A percentile compares a stretch with the other conserved stretches of the same genome.
Conservation (phyloP, 495 filamentous ascomycete genomes). For the Penicillium verhagenii region DNA sequence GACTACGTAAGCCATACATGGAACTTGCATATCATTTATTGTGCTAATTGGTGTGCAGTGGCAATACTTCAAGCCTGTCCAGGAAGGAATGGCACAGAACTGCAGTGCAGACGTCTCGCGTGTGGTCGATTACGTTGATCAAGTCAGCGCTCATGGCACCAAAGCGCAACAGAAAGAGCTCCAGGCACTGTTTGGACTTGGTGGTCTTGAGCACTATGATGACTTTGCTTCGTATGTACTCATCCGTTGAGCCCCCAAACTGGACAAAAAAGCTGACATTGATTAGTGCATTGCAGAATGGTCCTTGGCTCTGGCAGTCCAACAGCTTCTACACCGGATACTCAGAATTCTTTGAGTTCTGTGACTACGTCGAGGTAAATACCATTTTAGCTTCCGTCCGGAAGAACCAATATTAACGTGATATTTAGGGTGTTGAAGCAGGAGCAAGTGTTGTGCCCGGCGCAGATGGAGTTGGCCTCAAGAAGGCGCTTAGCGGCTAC, state of each 20-base stretch:
- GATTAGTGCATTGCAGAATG: slow-evolving; percentile 49
- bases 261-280: slow-evolving; percentile 9
- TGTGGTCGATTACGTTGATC: slow-evolving; percentile 59
- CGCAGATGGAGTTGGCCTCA: slow-evolving; percentile 50
- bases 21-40: not conserved
- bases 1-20: slow-evolving; percentile 42
- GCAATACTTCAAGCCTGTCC: slow-evolving; percentile 65
- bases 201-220: slow-evolving; percentile 51
- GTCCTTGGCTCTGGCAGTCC: slow-evolving; percentile 59
- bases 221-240: slow-evolving; percentile 54
- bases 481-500: slow-evolving; percentile 54
- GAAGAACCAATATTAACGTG: not conserved
- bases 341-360: slow-evolving; percentile 55
- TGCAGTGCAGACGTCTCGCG: slow-evolving; percentile 57
- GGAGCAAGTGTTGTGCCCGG: slow-evolving; percentile 33
- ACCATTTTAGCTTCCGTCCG: not conserved
- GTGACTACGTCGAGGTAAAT: slow-evolving; percentile 47
- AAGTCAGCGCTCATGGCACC: slow-evolving; percentile 40
- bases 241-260: not conserved
- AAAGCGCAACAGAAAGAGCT: slow-evolving; percentile 44
- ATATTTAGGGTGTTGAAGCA: slow-evolving; percentile 27
- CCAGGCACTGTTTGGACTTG: slow-evolving; percentile 59
- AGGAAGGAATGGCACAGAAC: slow-evolving; percentile 61
- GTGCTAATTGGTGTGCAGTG: slow-evolving; percentile 30
- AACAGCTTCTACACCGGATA: slow-evolving; percentile 48